Percentiles rank a stretch among this genome's conserved stretches.
Conservation (phyloP, 176 grass and related monocot genomes). For the Echinochloa phyllopogon region DNA sequence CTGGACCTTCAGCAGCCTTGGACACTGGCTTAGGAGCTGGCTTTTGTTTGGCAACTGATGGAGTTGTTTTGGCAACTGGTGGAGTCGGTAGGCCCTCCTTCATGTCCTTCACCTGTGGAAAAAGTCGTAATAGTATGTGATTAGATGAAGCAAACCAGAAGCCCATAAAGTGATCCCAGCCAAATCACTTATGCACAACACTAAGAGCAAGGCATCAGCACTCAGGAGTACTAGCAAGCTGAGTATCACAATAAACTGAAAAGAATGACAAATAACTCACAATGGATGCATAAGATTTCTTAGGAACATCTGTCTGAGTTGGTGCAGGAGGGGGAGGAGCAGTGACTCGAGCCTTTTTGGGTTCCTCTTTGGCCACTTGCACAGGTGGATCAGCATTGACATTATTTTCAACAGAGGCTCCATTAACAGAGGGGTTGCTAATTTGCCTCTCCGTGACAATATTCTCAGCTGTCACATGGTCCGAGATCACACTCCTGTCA, state of each 20-base stretch:
- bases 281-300: conserved; percentile 93
- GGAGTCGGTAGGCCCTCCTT: conserved; percentile 58
- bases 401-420: conserved; percentile 44
- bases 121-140: background rate
- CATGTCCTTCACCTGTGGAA: conserved; percentile 67
- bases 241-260: background rate
- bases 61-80: background rate
- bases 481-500: background rate
- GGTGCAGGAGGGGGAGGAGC: conserved; percentile 16
- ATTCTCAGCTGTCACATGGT: conserved; percentile 15
- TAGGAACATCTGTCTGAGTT: conserved; percentile 63
- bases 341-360: conserved; percentile 37
- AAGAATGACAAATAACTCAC: conserved; percentile 62
- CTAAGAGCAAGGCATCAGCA: background rate
- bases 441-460: background rate
- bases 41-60: conserved; percentile 55
- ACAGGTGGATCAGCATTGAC: conserved; percentile 31
- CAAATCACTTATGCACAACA: background rate
- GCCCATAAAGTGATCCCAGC: background rate
- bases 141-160: conserved; percentile 21
- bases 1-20: conserved; percentile 49
- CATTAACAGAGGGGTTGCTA: conserved; percentile 29
- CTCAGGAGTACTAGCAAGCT: background rate
- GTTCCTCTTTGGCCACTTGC: conserved; percentile 55
- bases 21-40: conserved; percentile 44